Conservation (phyloP, 208 protist genomes). For the Acanthamoeba culbertsoni region DNA sequence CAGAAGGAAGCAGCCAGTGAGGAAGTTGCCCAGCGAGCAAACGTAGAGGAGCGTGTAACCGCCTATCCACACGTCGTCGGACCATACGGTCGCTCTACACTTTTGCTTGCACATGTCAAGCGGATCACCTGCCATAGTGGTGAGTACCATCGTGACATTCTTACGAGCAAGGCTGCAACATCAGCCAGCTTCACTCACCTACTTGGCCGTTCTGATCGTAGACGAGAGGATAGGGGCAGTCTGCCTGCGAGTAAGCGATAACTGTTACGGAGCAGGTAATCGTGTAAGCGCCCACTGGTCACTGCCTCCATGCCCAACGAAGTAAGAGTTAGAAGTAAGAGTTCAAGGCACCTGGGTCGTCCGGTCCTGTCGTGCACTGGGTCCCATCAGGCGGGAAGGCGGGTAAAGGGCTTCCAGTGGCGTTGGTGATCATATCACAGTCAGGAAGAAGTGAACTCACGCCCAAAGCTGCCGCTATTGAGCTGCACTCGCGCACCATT, state of each 20-base stretch:
- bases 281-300: too few species aligned
- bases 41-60: not conserved
- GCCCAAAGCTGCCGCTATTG: not conserved
- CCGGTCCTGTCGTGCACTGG: not conserved
- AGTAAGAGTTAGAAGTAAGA: not conserved
- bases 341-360: not conserved
- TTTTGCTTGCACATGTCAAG: not conserved
- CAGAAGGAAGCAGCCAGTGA: not conserved
- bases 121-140: not conserved
- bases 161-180: not conserved
- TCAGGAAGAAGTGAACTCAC: not conserved
- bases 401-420: not conserved
- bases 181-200: not conserved
- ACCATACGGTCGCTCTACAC: not conserved
- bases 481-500: not conserved
- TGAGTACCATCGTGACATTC: not conserved
- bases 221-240: slow-evolving; percentile 12
- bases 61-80: slow-evolving; percentile 15
- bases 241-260: not conserved
- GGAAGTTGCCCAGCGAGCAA: not conserved
- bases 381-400: not conserved
- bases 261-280: not conserved
- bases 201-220: not conserved
- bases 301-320: too few species aligned
- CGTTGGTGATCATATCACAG: slow-evolving; percentile 7